Evolutionary conservation across 192 early-diverging fungal species (phyloP).

Genomic region (Paraglomus brasilianum): DNA sequence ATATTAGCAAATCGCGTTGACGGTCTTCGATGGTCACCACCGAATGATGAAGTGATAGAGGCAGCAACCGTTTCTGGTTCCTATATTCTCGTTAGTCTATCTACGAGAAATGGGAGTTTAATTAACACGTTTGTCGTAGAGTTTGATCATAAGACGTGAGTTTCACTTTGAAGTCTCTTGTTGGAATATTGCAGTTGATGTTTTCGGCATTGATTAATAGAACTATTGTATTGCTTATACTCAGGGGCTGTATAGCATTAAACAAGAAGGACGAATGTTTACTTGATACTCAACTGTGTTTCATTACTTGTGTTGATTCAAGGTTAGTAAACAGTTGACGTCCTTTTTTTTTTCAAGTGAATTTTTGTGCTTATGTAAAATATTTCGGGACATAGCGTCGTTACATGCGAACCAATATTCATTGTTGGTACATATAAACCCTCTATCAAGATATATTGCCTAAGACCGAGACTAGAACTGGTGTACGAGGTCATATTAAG

Average conservation of each 20-base stretch:
- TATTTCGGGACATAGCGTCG: too few relatives aligned
- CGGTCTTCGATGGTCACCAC: background rate
- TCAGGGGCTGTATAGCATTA: background rate
- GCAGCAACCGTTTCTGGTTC: slow-evolving; percentile 7
- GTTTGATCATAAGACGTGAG: background rate
- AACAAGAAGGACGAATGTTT: background rate
- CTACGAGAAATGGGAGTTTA: slow-evolving; percentile 11
- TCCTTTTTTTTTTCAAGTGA: too few relatives aligned
- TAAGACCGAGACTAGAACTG: background rate
- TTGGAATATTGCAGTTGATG: background rate
- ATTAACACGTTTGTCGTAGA: background rate
- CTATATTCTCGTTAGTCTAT: background rate
- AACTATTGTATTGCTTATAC: too few relatives aligned
- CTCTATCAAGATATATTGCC: slow-evolving; percentile 6
- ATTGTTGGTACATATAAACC: slow-evolving; percentile 19
- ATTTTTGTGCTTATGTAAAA: too few relatives aligned
- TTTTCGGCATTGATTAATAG: background rate
- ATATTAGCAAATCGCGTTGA: background rate
- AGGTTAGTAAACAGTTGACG: background rate
- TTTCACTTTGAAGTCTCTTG: background rate
- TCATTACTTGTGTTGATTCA: slow-evolving; percentile 2
- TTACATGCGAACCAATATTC: background rate
- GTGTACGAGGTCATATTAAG: slow-evolving; percentile 11
- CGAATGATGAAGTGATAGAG: slow-evolving; percentile 5
- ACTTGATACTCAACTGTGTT: slow-evolving; percentile 11